phyloP scores from a whole-genome alignment of 257 asterid genomes.

The Capsicum pubescens region DNA sequence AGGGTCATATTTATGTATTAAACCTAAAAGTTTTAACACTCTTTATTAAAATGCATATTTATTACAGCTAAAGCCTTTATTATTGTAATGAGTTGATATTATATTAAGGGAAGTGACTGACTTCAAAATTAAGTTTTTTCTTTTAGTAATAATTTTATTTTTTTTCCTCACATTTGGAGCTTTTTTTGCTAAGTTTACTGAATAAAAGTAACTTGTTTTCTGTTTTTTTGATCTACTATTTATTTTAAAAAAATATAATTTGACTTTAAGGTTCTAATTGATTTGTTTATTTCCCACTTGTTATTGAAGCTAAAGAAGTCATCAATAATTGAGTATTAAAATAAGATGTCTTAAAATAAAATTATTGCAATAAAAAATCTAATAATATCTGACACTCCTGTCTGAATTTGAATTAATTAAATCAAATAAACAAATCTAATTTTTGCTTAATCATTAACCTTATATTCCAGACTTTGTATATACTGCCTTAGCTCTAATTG shows the following conservation, averaged over 20 bases:
- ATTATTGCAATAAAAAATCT: neutral
- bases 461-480: too few relatives aligned
- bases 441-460: neutral
- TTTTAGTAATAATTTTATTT: too few relatives aligned
- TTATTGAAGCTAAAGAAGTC: neutral
- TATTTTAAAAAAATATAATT: neutral
- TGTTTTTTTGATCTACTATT: neutral
- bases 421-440: neutral
- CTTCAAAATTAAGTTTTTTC: too few relatives aligned
- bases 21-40: too few relatives aligned
- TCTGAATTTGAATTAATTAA: conserved; percentile 26
- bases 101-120: too few relatives aligned
- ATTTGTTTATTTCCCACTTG: neutral
- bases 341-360: conserved; percentile 1
- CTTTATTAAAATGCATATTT: too few relatives aligned
- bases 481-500: neutral
- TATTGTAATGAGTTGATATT: too few relatives aligned
- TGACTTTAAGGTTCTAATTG: conserved; percentile 2
- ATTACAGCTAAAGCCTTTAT: too few relatives aligned
- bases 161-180: neutral
- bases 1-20: too few relatives aligned
- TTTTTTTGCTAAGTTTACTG: conserved; percentile 3
- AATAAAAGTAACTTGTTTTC: conserved; percentile 1
- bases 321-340: conserved; percentile 1
- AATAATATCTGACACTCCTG: conserved; percentile 24